These are phyloP conservation scores for Trichophyton schoenleinii DNA, from an alignment of 2,329 filamentous ascomycete species.

Conservation along the genomic window DNA sequence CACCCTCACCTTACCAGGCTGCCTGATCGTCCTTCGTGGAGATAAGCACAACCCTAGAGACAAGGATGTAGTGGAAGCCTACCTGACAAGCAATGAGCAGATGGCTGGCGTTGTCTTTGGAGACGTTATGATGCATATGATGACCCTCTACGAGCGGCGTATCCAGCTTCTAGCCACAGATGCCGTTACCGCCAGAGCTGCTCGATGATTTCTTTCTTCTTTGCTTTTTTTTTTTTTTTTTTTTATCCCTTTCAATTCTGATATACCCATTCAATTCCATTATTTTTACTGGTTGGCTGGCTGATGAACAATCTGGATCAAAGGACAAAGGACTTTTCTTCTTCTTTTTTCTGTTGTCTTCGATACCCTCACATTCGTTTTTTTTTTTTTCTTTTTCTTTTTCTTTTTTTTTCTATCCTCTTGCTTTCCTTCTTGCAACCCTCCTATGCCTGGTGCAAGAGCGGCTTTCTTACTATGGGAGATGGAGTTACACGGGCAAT, in stretches of 20 bases:
- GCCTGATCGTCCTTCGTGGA: constrained; percentile 52
- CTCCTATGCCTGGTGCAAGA: background rate
- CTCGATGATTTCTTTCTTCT: background rate
- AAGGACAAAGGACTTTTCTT: no score
- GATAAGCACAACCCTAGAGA: constrained; percentile 35
- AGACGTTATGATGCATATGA: constrained; percentile 66
- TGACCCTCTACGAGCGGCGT: constrained; percentile 62
- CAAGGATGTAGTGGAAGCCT: constrained; percentile 50
- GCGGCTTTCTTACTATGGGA: background rate
- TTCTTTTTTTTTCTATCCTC: background rate
- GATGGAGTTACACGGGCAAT: background rate
- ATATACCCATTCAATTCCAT: background rate
- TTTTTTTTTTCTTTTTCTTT: no score
- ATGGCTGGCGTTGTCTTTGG: constrained; percentile 64
- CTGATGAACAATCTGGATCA: background rate
- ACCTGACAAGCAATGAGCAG: constrained; percentile 54
- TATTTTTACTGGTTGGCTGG: background rate
- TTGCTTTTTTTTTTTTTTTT: background rate
- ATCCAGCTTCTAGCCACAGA: constrained; percentile 59
- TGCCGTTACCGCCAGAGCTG: constrained; percentile 44
- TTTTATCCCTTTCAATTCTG: background rate
- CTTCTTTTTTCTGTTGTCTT: no score
- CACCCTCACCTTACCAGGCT: constrained; percentile 57
- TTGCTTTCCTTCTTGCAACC: background rate
- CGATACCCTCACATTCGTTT: no score